phyloP scores from a whole-genome alignment of 2,329 filamentous ascomycete genomes.

The Hypoxylon sp. region DNA sequence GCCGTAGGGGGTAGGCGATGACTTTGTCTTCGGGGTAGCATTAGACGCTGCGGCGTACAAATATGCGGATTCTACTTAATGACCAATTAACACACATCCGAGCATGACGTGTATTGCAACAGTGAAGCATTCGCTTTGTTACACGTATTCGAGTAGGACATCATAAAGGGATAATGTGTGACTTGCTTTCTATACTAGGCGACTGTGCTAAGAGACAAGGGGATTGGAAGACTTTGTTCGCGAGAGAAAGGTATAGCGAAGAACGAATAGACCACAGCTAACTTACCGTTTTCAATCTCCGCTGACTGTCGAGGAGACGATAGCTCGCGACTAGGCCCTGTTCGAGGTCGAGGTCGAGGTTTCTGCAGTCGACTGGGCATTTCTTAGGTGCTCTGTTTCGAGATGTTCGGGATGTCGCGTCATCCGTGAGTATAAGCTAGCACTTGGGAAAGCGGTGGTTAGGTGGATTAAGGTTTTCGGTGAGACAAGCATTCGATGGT shows the following conservation, averaged over 20 bases:
- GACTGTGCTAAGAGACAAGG: conserved; percentile 21
- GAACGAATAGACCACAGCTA: conserved; percentile 24
- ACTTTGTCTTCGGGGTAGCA: conserved; percentile 40
- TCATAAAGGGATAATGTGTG: conserved; percentile 27
- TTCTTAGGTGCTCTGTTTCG: conserved; percentile 39
- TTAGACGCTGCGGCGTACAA: conserved; percentile 39
- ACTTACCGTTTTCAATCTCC: conserved; percentile 48
- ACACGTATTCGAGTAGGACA: conserved; percentile 6
- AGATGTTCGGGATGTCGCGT: conserved; percentile 14
- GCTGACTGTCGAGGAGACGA: conserved; percentile 26
- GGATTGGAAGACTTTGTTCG: conserved; percentile 23
- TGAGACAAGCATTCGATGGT: conserved; percentile 1
- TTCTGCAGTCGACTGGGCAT: conserved; percentile 52
- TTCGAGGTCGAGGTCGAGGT: conserved; percentile 29
- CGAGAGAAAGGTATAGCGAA: conserved; percentile 22
- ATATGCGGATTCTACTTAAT: conserved; percentile 38
- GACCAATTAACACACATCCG: conserved; percentile 39
- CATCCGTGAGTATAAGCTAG: not conserved
- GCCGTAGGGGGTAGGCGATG: conserved; percentile 40
- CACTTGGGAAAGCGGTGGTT: not conserved
- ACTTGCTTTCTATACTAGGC: conserved; percentile 4
- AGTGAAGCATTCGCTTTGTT: conserved; percentile 39
- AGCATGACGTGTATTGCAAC: conserved; percentile 18
- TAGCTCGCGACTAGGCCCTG: conserved; percentile 29
- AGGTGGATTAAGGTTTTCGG: not conserved